Evolutionary conservation across 1,284 basidiomycete genomes (phyloP), one percentile per base, ranked within the genome.

Genomic region (Sporisorium exsertum): DNA sequence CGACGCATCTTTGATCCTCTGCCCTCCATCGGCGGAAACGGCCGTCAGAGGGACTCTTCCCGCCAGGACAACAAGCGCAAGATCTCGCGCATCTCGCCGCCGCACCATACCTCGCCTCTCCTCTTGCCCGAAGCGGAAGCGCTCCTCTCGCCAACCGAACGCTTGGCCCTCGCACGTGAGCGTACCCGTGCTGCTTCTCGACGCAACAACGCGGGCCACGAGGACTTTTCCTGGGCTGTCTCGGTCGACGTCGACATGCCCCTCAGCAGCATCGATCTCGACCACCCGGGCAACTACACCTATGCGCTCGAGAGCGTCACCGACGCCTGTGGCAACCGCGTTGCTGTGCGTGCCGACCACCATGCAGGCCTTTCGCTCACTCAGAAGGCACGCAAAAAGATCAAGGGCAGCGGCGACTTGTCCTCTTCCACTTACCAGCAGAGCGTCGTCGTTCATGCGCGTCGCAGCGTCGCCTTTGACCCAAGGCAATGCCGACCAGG

Each of bases 401-500:
- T 71, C 55, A 75, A 69, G 33, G 67, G 64, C 56, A 55, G 46
- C 9, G 32, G 20, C 29, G 47, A 59, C 4, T 37, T 51, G 5
- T 35, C 55, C 3, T 9, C 57, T 5, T 22, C 59, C 26, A 53
- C 54, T 6, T 56, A 63, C 46, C 60, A 61, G 24, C 76, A 92
- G 26, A 89, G 90, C 0, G 89, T 94, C 60, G 87, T 90, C 9
- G 91, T 97, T 35, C 88, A 97, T 53, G 89, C 90, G n/a, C 90
- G 91, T 24, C 92, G 94, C 0, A 88, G 88, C 0, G 88, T 93
- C 43, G 90, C 91, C 0, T 95, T 97, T 88, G 88, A 88, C 49
- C 87, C 89, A 6, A 20, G 22, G n/a, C 67, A 64, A 37, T 95
- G 94, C 84, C 89, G 90, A 33, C 90, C 91, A 32, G 91, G 91